Percentiles rank a stretch among this genome's conserved stretches.
These are phyloP conservation scores for Mariannaea elegans DNA, from an alignment of 2,329 filamentous ascomycete species.

Conservation along the genomic window DNA sequence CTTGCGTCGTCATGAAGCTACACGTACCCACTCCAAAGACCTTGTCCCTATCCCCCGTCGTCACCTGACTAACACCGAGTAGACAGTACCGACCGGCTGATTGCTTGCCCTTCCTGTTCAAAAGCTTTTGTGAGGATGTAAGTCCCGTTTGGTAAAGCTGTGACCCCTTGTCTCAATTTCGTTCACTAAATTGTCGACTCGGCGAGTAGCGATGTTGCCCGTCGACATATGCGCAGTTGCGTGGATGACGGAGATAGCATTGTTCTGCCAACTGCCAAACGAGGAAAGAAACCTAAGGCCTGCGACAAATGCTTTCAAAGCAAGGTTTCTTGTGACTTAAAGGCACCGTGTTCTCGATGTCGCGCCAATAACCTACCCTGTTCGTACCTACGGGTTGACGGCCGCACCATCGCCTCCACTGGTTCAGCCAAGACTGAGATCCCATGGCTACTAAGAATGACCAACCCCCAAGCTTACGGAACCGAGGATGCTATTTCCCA, in stretches of 20 bases:
- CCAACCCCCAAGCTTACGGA: constrained; percentile 2
- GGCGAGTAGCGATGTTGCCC: constrained; percentile 20
- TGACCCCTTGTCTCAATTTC: not conserved
- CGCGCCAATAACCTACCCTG: not conserved
- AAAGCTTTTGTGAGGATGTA: constrained; percentile 17
- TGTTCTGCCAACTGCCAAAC: constrained; percentile 3
- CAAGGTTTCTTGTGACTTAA: constrained; percentile 13
- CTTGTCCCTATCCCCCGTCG: not conserved
- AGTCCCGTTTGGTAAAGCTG: not conserved
- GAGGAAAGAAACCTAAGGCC: constrained; percentile 17
- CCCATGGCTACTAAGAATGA: constrained; percentile 14
- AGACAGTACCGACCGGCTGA: constrained; percentile 2
- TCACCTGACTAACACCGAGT: not conserved
- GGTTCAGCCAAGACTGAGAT: not conserved
- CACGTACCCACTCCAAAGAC: constrained; percentile 5
- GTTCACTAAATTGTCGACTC: not conserved
- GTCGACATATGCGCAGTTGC: constrained; percentile 17
- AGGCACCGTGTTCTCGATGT: constrained; percentile 18
- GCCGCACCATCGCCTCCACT: not conserved
- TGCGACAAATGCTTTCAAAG: constrained; percentile 16
- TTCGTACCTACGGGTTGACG: constrained; percentile 9
- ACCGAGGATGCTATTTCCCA: constrained; percentile 3
- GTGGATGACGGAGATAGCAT: not conserved
- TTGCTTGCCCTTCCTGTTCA: constrained; percentile 19
- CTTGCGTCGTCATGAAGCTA: constrained; percentile 20